Conservation (phyloP, 768 basidiomycete genomes). For the Hygrophoropsis aurantiaca region DNA sequence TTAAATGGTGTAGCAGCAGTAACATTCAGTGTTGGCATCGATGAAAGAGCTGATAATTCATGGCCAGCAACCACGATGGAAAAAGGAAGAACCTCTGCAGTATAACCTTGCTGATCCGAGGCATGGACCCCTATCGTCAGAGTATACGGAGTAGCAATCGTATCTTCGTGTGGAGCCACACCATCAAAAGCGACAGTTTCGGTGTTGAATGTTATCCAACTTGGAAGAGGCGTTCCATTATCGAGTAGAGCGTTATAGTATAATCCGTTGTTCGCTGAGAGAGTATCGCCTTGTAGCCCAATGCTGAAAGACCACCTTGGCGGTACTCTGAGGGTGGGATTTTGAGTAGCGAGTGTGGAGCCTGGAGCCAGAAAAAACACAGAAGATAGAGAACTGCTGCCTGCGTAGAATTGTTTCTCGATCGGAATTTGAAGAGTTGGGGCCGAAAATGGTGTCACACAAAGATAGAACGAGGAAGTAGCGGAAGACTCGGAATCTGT, state of each 20-base stretch:
- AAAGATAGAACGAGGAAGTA: conserved; percentile 54
- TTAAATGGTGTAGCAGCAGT: conserved; percentile 57
- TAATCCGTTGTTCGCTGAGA: conserved; percentile 44
- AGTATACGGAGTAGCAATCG: conserved; percentile 36
- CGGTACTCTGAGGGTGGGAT: conserved; percentile 70
- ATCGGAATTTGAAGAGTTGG: conserved; percentile 57
- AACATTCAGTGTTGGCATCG: conserved; percentile 69
- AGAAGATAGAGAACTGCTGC: conserved; percentile 70
- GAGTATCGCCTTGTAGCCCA: conserved; percentile 72
- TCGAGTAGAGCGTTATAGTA: conserved; percentile 64
- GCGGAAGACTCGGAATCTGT: conserved; percentile 50
- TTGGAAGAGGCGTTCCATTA: conserved; percentile 70
- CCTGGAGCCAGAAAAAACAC: conserved; percentile 64
- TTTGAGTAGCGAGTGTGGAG: conserved; percentile 52
- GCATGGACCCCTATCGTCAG: conserved; percentile 61
- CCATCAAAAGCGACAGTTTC: conserved; percentile 75
- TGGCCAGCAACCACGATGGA: conserved; percentile 65
- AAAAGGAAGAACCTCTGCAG: conserved; percentile 59
- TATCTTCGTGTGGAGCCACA: conserved; percentile 55
- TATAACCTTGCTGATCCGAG: conserved; percentile 74
- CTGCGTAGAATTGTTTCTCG: conserved; percentile 56
- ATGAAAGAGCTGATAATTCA: conserved; percentile 52
- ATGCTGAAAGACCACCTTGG: conserved; percentile 88
- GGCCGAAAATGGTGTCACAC: conserved; percentile 51
- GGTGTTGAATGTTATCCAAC: conserved; percentile 74